Evolutionary conservation across 345 rosid species (phyloP).

Genomic region (rapeseed (Brassica napus)): DNA sequence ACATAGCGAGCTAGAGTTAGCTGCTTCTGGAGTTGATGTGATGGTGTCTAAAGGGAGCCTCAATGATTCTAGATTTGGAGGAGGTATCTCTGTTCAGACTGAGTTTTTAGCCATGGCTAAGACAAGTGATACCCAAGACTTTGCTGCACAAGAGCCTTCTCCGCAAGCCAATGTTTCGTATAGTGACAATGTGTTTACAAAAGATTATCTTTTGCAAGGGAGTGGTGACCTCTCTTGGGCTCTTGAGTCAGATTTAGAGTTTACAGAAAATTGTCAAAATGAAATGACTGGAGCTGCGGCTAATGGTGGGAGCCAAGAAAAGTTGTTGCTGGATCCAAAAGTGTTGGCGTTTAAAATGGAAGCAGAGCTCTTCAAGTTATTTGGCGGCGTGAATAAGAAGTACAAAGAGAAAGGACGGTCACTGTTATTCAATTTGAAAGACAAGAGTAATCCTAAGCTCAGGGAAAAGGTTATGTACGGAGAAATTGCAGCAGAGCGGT

Average conservation of each 20-base stretch:
- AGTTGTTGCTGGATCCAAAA: slow-evolving; percentile 43
- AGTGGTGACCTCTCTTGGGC: slow-evolving; percentile 73
- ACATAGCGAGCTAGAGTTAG: slow-evolving; percentile 27
- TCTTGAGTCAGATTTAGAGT: slow-evolving; percentile 48
- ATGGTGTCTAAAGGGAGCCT: slow-evolving; percentile 26
- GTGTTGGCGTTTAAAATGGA: slow-evolving; percentile 67
- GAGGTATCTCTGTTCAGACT: slow-evolving; percentile 13
- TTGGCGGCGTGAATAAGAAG: slow-evolving; percentile 90
- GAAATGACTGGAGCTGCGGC: slow-evolving; percentile 30
- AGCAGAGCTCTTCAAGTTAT: slow-evolving; percentile 70
- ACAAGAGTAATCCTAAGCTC: slow-evolving; percentile 82
- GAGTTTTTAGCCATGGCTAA: slow-evolving; percentile 27
- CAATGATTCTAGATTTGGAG: slow-evolving; percentile 16
- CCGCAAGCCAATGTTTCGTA: slow-evolving; percentile 55
- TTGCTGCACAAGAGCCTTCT: slow-evolving; percentile 41
- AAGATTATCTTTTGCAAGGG: slow-evolving; percentile 86
- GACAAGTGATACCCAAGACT: slow-evolving; percentile 24
- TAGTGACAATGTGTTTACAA: slow-evolving; percentile 58
- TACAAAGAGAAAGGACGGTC: slow-evolving; percentile 92
- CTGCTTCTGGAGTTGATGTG: slow-evolving; percentile 28
- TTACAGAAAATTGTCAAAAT: slow-evolving; percentile 36
- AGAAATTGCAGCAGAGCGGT: slow-evolving; percentile 61
- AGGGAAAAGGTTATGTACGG: slow-evolving; percentile 77
- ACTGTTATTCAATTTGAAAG: slow-evolving; percentile 85
- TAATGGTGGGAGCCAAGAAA: slow-evolving; percentile 25